phyloP scores from a whole-genome alignment of 2,329 filamentous ascomycete species.

The Arthrobotrys musiformis region DNA sequence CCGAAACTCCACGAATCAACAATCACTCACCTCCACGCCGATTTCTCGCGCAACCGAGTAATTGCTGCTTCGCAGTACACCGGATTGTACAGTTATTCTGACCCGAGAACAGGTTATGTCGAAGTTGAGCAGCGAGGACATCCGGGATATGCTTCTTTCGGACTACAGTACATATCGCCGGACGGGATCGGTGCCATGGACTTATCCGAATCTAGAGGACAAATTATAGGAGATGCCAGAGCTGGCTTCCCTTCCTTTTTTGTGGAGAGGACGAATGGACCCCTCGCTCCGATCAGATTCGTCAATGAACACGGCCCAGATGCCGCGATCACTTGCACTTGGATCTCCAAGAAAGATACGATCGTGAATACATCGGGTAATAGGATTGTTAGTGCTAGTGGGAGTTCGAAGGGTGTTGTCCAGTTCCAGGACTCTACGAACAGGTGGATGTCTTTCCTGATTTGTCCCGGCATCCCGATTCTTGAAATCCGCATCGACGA shows the following conservation, averaged over 20 bases:
- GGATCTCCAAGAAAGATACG: slow-evolving; percentile 77
- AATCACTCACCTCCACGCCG: slow-evolving; percentile 47
- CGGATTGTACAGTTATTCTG: slow-evolving; percentile 45
- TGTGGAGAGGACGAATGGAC: slow-evolving; percentile 66
- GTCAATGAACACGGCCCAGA: slow-evolving; percentile 76
- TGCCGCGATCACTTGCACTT: slow-evolving; percentile 81
- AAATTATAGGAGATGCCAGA: slow-evolving; percentile 73
- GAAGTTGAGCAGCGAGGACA: slow-evolving; percentile 45
- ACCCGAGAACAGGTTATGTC: slow-evolving; percentile 51
- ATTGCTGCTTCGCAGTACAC: slow-evolving; percentile 50
- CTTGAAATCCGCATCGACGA: slow-evolving; percentile 86
- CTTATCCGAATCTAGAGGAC: slow-evolving; percentile 44
- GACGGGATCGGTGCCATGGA: slow-evolving; percentile 47
- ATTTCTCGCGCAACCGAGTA: slow-evolving; percentile 42
- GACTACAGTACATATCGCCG: slow-evolving; percentile 43
- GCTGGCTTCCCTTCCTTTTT: slow-evolving; percentile 78
- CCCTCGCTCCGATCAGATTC: slow-evolving; percentile 72
- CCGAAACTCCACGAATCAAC: slow-evolving; percentile 52
- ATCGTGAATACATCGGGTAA: slow-evolving; percentile 44
- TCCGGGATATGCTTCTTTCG: slow-evolving; percentile 50
- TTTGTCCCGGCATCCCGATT: slow-evolving; percentile 86
- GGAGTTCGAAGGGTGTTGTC: slow-evolving; percentile 49
- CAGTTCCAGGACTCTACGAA: slow-evolving; percentile 45
- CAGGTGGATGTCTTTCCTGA: slow-evolving; percentile 52
- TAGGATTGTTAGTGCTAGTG: slow-evolving; percentile 44